These are phyloP conservation scores for Didymella exigua DNA, from an alignment of 2,329 filamentous ascomycete genomes.

Conservation along the genomic window DNA sequence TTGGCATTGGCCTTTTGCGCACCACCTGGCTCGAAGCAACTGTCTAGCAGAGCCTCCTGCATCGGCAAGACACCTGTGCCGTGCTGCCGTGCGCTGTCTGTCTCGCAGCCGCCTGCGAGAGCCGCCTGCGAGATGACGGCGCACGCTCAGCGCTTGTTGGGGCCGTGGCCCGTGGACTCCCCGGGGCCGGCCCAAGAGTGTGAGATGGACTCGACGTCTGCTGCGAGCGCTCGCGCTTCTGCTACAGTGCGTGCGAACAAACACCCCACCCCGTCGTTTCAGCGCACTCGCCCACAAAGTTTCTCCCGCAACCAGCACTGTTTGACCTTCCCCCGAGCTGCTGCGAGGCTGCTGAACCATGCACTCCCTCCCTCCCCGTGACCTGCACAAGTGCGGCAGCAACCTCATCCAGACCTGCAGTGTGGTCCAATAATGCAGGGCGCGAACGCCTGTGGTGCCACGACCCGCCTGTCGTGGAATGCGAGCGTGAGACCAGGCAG, in stretches of 20 bases:
- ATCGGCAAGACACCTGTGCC: not conserved
- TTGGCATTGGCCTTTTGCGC: not conserved
- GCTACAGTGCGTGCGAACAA: not conserved
- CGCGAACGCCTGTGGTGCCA: slow-evolving; percentile 13
- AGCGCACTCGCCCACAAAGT: slow-evolving; percentile 22
- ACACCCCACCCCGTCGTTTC: slow-evolving; percentile 23
- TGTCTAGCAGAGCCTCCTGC: slow-evolving; percentile 2
- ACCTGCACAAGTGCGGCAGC: not conserved
- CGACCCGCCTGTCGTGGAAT: slow-evolving; percentile 14
- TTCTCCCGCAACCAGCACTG: slow-evolving; percentile 24
- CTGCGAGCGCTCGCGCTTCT: not conserved
- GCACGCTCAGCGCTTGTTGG: slow-evolving; percentile 10
- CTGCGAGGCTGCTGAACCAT: not conserved
- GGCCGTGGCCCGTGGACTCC: slow-evolving; percentile 1
- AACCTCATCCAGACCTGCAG: not conserved
- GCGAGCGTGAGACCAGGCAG: slow-evolving; percentile 8
- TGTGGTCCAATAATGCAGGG: slow-evolving; percentile 12
- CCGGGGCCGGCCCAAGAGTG: not conserved
- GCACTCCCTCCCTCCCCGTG: not conserved
- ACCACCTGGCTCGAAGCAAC: too few relatives aligned
- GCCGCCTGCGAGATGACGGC: not conserved
- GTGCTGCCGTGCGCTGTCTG: not conserved
- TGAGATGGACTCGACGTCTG: not conserved
- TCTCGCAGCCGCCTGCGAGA: not conserved
- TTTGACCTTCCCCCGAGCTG: slow-evolving; percentile 8